Evolutionary conservation across 352 stramenopile genomes (phyloP).

Genomic region (Globisporangium okanoganense): DNA sequence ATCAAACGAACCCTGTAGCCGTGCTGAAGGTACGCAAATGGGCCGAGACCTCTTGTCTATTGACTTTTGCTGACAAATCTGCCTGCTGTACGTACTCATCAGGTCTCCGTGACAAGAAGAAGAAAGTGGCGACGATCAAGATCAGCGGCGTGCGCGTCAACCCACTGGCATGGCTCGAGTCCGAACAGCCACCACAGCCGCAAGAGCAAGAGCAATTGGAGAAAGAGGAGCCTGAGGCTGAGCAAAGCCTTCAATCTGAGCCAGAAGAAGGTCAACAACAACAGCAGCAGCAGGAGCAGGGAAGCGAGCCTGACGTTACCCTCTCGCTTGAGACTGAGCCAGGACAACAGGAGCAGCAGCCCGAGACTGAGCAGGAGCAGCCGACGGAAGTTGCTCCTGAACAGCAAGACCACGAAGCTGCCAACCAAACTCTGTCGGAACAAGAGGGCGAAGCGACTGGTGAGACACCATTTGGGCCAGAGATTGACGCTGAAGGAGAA

Average conservation of each 20-base stretch:
- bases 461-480: background rate
- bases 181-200: background rate
- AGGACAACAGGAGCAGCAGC: background rate
- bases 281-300: background rate
- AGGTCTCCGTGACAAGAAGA: background rate
- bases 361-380: background rate
- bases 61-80: background rate
- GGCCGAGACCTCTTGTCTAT: too few species aligned
- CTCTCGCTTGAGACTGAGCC: background rate
- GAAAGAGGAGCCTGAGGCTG: background rate
- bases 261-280: too few species aligned
- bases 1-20: slow-evolving; percentile 37
- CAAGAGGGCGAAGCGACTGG: background rate
- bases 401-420: background rate
- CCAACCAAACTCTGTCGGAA: background rate
- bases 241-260: too few species aligned
- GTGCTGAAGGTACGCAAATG: background rate
- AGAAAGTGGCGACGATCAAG: slow-evolving; percentile 57
- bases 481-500: background rate
- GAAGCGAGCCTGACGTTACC: background rate
- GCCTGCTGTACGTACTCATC: background rate
- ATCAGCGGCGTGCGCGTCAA: slow-evolving; percentile 72
- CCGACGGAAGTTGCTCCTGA: background rate
- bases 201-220: background rate
- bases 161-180: slow-evolving; percentile 14